Evolutionary conservation across 2,329 filamentous ascomycete species (phyloP), one percentile per base, ranked within the genome.

Genomic region (Metarhizium humberi): DNA sequence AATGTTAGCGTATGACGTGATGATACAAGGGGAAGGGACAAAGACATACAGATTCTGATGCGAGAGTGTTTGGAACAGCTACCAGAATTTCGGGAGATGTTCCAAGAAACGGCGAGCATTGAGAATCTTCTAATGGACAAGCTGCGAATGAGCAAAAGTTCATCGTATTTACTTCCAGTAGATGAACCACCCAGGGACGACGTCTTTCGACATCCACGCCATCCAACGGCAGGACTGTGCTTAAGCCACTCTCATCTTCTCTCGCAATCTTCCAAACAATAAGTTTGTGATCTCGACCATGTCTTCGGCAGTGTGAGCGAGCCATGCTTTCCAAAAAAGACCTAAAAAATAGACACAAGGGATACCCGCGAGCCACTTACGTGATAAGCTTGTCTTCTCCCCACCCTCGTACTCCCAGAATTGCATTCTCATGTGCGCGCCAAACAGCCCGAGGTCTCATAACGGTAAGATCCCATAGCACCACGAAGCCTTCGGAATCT

Each of bases 81-180:
- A 96, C 69, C 5, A 95, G 72, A 5, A 89, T 74, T 56, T 77
- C 74, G 8, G 72, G 64, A 3, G 61, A 58, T 2, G 62, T 54
- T 4, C 64, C 58, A 11, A 64, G 53, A 42, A 58, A 34, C 20
- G 58, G 32, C 60, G 53, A 40, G 43, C 50, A 34, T 8, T 60
- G 58, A 18, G 68, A 59, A 6, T 69, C 62, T 7, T 58, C 57
- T 47, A 71, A 66, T 57, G 75, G 57, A 66, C 85, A 86, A 58
- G 79, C 78, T 2, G 87, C 79, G 68, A 96, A 96, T 2, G 87
- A 80, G 67, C 94, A 99, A 68, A 97, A 99, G 67, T 97, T 99
- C 73, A 97, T 81, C 1, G 92, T 90, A 66, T 96, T 96, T 47
- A 97, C 90, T 5, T 88, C 78, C 5, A 99, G 74, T 4, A 88